Evolutionary conservation across 129 eudicot genomes (phyloP), one percentile per base, ranked within the genome.

Genomic region (Tagetes patula): DNA sequence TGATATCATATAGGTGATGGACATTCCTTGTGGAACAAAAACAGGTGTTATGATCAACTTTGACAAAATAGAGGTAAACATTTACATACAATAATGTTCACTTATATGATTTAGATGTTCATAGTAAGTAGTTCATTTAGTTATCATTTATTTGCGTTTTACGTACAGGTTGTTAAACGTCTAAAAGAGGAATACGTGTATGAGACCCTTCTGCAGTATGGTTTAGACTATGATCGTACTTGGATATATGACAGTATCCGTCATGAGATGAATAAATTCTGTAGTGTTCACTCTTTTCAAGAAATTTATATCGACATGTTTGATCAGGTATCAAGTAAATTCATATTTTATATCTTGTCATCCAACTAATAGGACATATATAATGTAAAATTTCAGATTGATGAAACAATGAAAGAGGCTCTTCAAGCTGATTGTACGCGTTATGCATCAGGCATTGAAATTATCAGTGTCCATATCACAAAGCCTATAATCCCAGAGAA

Each of bases 351-450:
- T 64, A 11, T 10, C 8, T 61, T 3, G 13, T 64, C 36, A 49
- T 61, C 50, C 67, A 70, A 61, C 13, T 33, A 14, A 49, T 54
- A 71, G 78, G 69, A 49, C 40, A 8, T 72, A 68, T 65, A 74
- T 38, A 65, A 34, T 4, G 5, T 34, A 50, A 11, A 62, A 41
- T 75, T 81, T 69, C 89, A 90, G 98, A 87, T 93, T 67, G 96
- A 87, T 86, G 98, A 90, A 39, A 89, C 87, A 78, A 93, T 93
- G 96, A 93, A 87, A 81, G 98, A 93, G 69, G 95, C 98, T 69
- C 96, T 93, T 84, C 98, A 93, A 81, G 92, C 90, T 52, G 98
- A 93, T 75, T 93, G 98, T 87, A 93, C 98, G 11, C 87, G 89
- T 41, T 93, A 93, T 86, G 98, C 98, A 76, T 96, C 96, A 53